Conservation (phyloP, 2,329 filamentous ascomycete species). For the Graphilbum sp. region DNA sequence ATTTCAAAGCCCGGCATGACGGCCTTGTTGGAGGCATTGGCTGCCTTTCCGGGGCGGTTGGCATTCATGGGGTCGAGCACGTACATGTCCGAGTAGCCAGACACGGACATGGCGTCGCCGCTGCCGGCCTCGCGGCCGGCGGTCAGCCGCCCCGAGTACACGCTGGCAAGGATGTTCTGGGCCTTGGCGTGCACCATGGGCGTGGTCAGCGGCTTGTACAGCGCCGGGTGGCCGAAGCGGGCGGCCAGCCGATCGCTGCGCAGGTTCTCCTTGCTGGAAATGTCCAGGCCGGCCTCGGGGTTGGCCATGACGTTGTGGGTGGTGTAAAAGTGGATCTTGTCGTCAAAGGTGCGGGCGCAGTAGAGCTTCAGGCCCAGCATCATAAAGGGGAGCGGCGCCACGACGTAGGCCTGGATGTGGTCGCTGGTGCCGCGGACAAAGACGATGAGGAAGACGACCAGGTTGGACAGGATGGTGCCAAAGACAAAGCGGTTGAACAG, state of each 20-base stretch:
- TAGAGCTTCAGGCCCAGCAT: slow-evolving; percentile 76
- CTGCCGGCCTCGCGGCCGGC: slow-evolving; percentile 46
- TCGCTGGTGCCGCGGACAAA: slow-evolving; percentile 50
- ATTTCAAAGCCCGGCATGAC: slow-evolving; percentile 66
- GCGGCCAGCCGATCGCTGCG: slow-evolving; percentile 55
- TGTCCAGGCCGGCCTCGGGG: slow-evolving; percentile 24
- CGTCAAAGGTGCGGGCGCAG: slow-evolving; percentile 61
- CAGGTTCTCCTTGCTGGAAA: slow-evolving; percentile 31
- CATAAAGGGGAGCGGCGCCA: slow-evolving; percentile 62
- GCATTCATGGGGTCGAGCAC: slow-evolving; percentile 66
- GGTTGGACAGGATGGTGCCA: slow-evolving; percentile 58
- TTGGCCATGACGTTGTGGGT: slow-evolving; percentile 38
- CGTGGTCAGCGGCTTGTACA: slow-evolving; percentile 78
- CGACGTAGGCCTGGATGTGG: slow-evolving; percentile 45
- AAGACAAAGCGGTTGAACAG: slow-evolving; percentile 90
- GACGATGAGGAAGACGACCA: slow-evolving; percentile 61
- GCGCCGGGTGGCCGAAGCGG: slow-evolving; percentile 76
- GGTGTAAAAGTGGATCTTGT: slow-evolving; percentile 65
- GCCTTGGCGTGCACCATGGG: slow-evolving; percentile 92
- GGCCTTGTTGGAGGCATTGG: slow-evolving; percentile 7
- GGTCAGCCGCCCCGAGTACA: slow-evolving; percentile 68
- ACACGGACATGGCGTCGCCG: slow-evolving; percentile 38
- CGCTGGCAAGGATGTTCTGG: slow-evolving; percentile 66
- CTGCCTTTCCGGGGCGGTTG: slow-evolving; percentile 31
- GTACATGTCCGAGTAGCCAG: slow-evolving; percentile 70